phyloP scores from a whole-genome alignment of 1,284 basidiomycete genomes.

The Cystobasidium slooffiae region DNA sequence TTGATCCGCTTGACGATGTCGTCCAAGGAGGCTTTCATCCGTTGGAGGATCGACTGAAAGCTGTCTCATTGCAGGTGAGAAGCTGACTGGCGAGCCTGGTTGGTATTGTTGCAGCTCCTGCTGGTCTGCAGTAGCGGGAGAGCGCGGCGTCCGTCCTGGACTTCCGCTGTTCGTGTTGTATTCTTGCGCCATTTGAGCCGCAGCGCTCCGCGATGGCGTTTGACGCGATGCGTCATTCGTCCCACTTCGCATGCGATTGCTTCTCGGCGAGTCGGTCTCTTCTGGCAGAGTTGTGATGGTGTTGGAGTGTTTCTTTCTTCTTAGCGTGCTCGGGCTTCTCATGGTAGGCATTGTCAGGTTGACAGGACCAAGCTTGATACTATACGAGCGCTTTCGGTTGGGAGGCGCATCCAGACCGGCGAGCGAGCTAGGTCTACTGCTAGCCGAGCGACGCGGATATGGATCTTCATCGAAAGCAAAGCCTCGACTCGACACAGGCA shows the following conservation, averaged over 20 bases:
- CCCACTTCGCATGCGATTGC: background rate
- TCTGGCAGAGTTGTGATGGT: slow-evolving; percentile 35
- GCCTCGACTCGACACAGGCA: slow-evolving; percentile 42
- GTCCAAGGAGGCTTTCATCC: background rate
- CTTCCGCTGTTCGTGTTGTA: background rate
- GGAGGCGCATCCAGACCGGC: background rate
- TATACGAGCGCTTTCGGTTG: slow-evolving; percentile 31
- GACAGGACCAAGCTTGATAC: slow-evolving; percentile 42
- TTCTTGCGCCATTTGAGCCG: background rate
- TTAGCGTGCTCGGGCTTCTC: slow-evolving; percentile 24
- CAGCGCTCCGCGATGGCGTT: slow-evolving; percentile 2
- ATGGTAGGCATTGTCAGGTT: slow-evolving; percentile 27
- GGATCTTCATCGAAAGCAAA: slow-evolving; percentile 45
- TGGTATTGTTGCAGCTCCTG: slow-evolving; percentile 16
- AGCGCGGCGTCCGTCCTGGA: background rate
- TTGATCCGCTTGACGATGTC: background rate
- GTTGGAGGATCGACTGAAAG: slow-evolving; percentile 41
- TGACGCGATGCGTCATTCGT: slow-evolving; percentile 1
- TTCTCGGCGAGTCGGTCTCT: slow-evolving; percentile 20
- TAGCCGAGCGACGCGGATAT: slow-evolving; percentile 38
- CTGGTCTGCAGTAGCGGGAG: background rate
- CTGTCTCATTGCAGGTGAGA: slow-evolving; percentile 25
- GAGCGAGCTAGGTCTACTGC: slow-evolving; percentile 34
- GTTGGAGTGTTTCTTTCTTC: slow-evolving; percentile 24
- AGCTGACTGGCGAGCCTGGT: background rate